Base-by-base conservation (phyloP, 1,284 basidiomycete species). In the Grifola frondosa region DNA sequence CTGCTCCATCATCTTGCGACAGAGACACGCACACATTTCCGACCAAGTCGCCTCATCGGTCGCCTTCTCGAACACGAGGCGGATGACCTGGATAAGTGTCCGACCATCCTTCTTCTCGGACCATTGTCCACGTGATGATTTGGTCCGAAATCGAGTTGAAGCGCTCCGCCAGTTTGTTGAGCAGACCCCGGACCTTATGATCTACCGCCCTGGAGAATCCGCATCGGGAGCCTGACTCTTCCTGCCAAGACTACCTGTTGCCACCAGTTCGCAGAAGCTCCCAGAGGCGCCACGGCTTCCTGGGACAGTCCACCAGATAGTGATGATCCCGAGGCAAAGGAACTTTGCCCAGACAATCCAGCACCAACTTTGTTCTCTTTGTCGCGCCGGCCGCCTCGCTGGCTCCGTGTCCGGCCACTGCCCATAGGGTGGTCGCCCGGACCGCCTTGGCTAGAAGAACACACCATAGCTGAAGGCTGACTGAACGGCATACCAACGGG, bases 111-210 rank as follows among this genome's bases (percentile, higher is more conserved):
- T 88, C 53, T 84, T 78, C 66, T 85, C 81, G 7, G 88, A 92
- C 71, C 84, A 97, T 96, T 29, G 92, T 94, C 89, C 89, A 97
- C 91, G 93, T n/a, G n/a, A n/a, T n/a, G n/a, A n/a, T n/a, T n/a
- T n/a, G n/a, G n/a, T n/a, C n/a, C n/a, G n/a, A n/a, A 57, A 97
- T 96, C 7, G 88, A 86, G 56, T 94, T 91, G 73, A 97, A 97
- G 62, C 90, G 91, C 71, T 97, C 91, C 78, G 93, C 95, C 32
- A 97, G 80, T 73, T 95, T 97, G 80, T 97, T 97, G 60, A 97
- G 84, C 48, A 97, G 69, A n/a, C n/a, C n/a, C n/a, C n/a, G n/a
- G n/a, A n/a, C n/a, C 48, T 91, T 84, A 59, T 95, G 90, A 25
- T 96, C 89, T 54, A 86, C 70, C 53, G 88, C 54, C 87, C 87